phyloP scores from a whole-genome alignment of 352 stramenopile species.

The Pythium periplocum region DNA sequence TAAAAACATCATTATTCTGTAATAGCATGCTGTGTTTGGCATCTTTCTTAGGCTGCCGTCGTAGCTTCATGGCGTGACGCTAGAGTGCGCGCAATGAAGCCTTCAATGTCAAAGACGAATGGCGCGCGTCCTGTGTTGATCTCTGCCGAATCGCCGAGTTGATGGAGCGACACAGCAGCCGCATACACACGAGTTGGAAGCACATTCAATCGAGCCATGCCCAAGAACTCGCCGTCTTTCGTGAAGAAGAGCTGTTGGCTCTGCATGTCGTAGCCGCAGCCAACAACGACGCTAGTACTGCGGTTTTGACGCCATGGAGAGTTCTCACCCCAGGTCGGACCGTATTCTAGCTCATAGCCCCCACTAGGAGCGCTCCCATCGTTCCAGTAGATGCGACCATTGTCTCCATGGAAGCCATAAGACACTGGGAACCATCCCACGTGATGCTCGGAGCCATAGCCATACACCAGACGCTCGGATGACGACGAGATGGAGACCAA shows the following conservation, averaged over 20 bases:
- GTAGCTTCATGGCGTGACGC: too few relatives aligned
- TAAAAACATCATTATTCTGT: not conserved
- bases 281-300: slow-evolving; percentile 10
- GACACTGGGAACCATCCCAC: slow-evolving; percentile 31
- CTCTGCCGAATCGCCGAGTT: slow-evolving; percentile 24
- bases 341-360: slow-evolving; percentile 10
- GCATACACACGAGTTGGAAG: slow-evolving; percentile 9
- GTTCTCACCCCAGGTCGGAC: slow-evolving; percentile 16
- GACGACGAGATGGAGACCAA: slow-evolving; percentile 13
- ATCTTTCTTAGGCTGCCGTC: too few relatives aligned
- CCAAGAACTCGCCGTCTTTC: slow-evolving; percentile 23
- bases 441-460: slow-evolving; percentile 27
- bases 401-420: slow-evolving; percentile 36
- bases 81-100: slow-evolving; percentile 2
- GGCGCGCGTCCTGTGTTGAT: slow-evolving; percentile 26
- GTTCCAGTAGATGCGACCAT: slow-evolving; percentile 29
- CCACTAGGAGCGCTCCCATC: slow-evolving; percentile 9
- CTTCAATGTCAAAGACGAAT: slow-evolving; percentile 33
- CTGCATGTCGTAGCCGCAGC: slow-evolving; percentile 20
- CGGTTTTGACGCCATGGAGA: too few relatives aligned
- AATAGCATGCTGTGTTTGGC: too few relatives aligned
- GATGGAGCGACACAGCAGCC: slow-evolving; percentile 30
- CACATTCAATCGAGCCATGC: slow-evolving; percentile 6
- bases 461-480: slow-evolving; percentile 16
- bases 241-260: slow-evolving; percentile 30